Evolutionary conservation across 2,329 filamentous ascomycete species (phyloP).

Genomic region (Rutstroemia sp.): DNA sequence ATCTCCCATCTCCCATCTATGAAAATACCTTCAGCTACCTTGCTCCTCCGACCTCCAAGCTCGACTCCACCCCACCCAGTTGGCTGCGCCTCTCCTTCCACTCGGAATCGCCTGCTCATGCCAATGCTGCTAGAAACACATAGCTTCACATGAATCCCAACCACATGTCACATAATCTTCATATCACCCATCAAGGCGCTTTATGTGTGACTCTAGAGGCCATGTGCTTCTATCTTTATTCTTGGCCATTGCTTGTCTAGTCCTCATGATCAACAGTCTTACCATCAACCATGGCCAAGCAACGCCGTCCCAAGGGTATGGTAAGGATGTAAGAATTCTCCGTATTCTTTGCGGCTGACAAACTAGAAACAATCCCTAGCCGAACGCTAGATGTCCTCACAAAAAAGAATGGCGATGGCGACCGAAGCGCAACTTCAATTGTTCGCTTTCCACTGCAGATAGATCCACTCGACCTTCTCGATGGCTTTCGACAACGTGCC

Average conservation of each 20-base stretch:
- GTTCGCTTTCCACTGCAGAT: too few relatives aligned
- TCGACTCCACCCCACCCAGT: background rate
- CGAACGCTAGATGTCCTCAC: background rate
- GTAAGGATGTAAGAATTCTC: background rate
- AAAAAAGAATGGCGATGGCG: background rate
- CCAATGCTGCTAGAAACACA: background rate
- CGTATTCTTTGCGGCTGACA: background rate
- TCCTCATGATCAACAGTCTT: constrained; percentile 1
- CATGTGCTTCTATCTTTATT: background rate
- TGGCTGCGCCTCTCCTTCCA: background rate
- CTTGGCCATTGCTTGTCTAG: background rate
- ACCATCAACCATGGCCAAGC: background rate
- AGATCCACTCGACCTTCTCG: too few relatives aligned
- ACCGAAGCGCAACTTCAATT: too few relatives aligned
- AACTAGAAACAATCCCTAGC: background rate
- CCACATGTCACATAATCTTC: background rate
- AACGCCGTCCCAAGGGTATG: background rate
- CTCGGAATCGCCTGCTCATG: background rate
- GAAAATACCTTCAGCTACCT: too few relatives aligned
- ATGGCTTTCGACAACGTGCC: too few relatives aligned
- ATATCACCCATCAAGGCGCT: background rate
- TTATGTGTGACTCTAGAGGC: background rate
- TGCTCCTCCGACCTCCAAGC: too few relatives aligned
- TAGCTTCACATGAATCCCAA: background rate
- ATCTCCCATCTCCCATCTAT: too few relatives aligned